Evolutionary conservation across 148 eudicot species (phyloP).

Genomic region (Silene uniflora): DNA sequence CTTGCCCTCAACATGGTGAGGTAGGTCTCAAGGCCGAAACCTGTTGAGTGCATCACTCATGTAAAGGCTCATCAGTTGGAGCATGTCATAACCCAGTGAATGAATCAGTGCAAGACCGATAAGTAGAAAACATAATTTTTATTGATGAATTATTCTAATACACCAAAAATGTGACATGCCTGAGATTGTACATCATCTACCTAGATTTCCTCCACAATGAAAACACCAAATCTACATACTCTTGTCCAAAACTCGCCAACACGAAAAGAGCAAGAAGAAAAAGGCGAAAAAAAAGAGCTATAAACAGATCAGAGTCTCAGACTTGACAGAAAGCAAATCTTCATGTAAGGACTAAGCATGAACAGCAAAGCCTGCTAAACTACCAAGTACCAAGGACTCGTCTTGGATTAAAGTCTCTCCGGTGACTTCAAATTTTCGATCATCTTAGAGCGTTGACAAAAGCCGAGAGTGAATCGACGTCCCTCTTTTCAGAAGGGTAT

Average conservation of each 20-base stretch:
- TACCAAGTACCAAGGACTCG: constrained; percentile 22
- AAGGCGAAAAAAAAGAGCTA: neutral
- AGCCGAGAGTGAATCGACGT: constrained; percentile 73
- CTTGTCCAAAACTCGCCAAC: constrained; percentile 8
- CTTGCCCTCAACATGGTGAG: no score
- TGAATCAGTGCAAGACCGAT: no score
- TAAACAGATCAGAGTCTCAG: constrained; percentile 23
- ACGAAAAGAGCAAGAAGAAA: no score
- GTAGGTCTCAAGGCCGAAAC: no score
- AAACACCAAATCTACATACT: neutral
- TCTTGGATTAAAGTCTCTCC: neutral
- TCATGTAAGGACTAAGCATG: no score
- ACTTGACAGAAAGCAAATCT: neutral
- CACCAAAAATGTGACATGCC: constrained; percentile 10
- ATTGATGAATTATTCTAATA: constrained; percentile 3
- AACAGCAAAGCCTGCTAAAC: neutral
- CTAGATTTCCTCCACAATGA: constrained; percentile 5
- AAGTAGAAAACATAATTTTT: constrained; percentile 5
- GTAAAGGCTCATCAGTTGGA: no score
- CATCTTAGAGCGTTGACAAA: constrained; percentile 63
- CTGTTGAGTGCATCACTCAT: no score
- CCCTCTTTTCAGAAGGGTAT: constrained; percentile 86
- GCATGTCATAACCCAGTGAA: no score
- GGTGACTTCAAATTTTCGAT: no score
- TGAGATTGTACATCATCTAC: constrained; percentile 11